Base-by-base conservation (phyloP, 179 eudicot genomes). In the Beta macrorhiza region DNA sequence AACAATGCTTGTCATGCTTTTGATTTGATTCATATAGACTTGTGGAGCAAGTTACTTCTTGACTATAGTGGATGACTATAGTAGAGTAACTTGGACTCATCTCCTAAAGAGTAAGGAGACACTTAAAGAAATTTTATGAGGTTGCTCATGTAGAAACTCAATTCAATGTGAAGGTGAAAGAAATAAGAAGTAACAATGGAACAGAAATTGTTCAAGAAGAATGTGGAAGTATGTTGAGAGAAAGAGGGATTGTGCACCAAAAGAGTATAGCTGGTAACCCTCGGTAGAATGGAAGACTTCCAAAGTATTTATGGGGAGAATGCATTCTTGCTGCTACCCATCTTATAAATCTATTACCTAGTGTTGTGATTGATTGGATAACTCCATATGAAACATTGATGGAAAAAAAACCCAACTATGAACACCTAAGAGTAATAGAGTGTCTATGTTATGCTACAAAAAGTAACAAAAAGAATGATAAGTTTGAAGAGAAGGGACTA, bases 21-120 rank as follows among this genome's bases (percentile, higher is more conserved):
- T 49, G 16, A 22, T 0, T 13, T 78, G 1, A 8, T 78, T 0
- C 80, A 25, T 13, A 2, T 78, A 47, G 80, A 78, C 15, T 0
- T 78, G 0, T 22, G 74, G 73, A 0, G 73, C 62, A 4, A 4
- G 2, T 0, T 78, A 49, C 17, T 78, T 78, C 1, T 47, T 78
- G 7, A 78, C 73, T 17, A 51, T 78, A 1, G 15, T 78, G 1
- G 80, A 78, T 78, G 80, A 78, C 5, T 2, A 25, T 19, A 51
- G 12, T 14, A 52, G 74, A 2, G 7, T 10, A 0, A 51, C 51
- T 6, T 65, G 80, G 73, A 65, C 73, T 2, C 7, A 5, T 4
- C 0, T 74, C 2, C 2, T 74, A 5, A 37, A 25, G 15, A 29
- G 4, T 0, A 49, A 65, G 3, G 16, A 16, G 0, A 49, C 67